A percentile compares a stretch with the other conserved stretches of the same genome.
Evolutionary conservation across 768 basidiomycete species (phyloP).

Genomic region (Tylopilus rubrobrunneus): DNA sequence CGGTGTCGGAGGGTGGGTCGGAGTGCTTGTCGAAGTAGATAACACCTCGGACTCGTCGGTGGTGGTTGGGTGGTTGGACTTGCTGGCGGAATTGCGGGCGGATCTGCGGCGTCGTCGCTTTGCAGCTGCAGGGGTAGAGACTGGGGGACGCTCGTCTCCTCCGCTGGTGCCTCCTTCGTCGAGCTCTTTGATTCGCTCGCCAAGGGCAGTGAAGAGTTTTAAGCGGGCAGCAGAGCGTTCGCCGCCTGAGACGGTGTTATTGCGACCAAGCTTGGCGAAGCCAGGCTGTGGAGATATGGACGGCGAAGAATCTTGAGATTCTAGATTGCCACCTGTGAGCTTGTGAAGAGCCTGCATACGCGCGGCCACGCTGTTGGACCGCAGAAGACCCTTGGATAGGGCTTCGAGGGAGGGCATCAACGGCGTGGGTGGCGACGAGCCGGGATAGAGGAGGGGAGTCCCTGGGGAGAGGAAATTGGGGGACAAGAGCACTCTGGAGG

Average conservation of each 20-base stretch:
- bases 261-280: constrained; percentile 49
- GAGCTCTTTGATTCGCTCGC: constrained; percentile 54
- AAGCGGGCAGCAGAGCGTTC: constrained; percentile 72
- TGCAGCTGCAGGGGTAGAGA: constrained; percentile 44
- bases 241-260: constrained; percentile 80
- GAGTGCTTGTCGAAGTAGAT: constrained; percentile 53
- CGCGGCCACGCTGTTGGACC: constrained; percentile 88
- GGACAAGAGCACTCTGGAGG: constrained; percentile 37
- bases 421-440: constrained; percentile 58
- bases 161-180: constrained; percentile 62
- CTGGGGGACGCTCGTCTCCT: constrained; percentile 48
- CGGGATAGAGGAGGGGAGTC: constrained; percentile 57
- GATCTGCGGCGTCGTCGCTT: constrained; percentile 60
- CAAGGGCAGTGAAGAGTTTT: constrained; percentile 60
- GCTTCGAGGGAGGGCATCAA: constrained; percentile 74
- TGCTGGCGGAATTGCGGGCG: constrained; percentile 33
- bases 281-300: constrained; percentile 46
- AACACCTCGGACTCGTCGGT: constrained; percentile 45
- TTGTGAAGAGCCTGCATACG: constrained; percentile 79
- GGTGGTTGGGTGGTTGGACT: constrained; percentile 37
- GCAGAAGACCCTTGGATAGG: constrained; percentile 72
- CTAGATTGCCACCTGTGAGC: constrained; percentile 66
- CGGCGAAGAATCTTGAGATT: constrained; percentile 59
- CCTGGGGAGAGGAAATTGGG: constrained; percentile 53
- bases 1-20: constrained; percentile 50